Base-by-base conservation (phyloP, 2,329 filamentous ascomycete species). In the Colletotrichum falcatum region DNA sequence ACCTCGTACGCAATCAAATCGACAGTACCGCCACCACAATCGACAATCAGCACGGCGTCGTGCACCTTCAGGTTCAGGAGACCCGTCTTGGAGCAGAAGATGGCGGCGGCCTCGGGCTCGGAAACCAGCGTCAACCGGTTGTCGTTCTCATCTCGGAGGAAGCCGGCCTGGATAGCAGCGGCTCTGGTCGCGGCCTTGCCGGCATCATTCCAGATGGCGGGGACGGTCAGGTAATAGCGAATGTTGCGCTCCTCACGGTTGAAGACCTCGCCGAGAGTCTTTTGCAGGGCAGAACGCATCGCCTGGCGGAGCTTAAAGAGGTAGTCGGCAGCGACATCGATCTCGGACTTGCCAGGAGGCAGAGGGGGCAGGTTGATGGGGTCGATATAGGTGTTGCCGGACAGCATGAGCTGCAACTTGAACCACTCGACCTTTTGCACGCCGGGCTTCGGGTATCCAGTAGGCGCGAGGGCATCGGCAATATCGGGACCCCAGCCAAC, bases 381-480 rank as follows among this genome's bases (percentile, higher is more conserved):
- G 81, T 98, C 96, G 79, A 98, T 98, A 82, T 98, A 98, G 54
- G 96, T 98, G 87, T 98, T 98, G 73, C 96, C 96, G 71, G 94
- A 98, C 73, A 98, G 88, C 96, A 98, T 98, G 67, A 99, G 90
- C 84, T 99, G 96, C 75, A 99, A 89, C 87, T 98, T 98, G 89
- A 99, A 98, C 96, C 96, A 99, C 84, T 98, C 96, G 30, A 98
- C 95, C 85, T 98, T 98, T 83, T 98, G 96, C 75, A 99, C 95
- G 74, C 95, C 95, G 42, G 94, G 94, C 86, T 98, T 98, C 75
- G 96, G 96, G 81, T 98, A 98, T 73, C 96, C 96, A 49, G 96
- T 98, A 37, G 96, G 96, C 63, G 96, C 95, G 74, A 98, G 89
- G 74, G 96, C 96, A 83, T 98, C 95, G 72, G 96, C 94, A 77